Conservation (phyloP, 1,139 yeast species). For the Geotrichum cucujoidarum region DNA sequence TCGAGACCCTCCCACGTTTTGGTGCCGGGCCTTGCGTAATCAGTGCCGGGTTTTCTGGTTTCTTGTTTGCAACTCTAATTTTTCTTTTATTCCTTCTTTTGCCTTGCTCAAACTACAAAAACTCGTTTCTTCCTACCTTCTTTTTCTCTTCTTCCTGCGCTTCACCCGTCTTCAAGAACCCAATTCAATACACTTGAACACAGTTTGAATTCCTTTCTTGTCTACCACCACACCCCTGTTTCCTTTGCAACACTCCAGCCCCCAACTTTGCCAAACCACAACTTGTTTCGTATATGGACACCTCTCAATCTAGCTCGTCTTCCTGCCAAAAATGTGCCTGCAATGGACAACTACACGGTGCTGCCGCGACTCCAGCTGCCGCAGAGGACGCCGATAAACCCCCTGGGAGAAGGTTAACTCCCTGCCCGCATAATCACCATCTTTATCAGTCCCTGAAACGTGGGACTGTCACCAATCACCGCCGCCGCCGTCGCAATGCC, state of each 20-base stretch:
- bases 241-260: neutral
- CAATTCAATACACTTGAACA: neutral
- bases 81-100: neutral
- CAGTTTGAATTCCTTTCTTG: no score
- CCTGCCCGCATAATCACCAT: neutral
- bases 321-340: slow-evolving; percentile 12
- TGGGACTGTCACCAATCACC: neutral
- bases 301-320: neutral
- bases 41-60: no score
- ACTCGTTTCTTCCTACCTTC: no score
- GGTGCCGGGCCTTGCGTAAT: no score
- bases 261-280: neutral
- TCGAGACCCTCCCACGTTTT: no score
- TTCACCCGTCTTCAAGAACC: neutral
- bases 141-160: neutral
- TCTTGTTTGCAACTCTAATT: neutral
- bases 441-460: no score
- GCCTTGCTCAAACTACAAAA: neutral
- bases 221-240: neutral
- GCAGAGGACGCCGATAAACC: slow-evolving; percentile 16
- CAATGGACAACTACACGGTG: neutral
- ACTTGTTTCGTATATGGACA: slow-evolving; percentile 10
- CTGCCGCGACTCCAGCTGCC: neutral
- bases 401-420: slow-evolving; percentile 8
- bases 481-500: neutral